Evolutionary conservation across 2,329 filamentous ascomycete genomes (phyloP).

Genomic region (Zopfia rhizophila): DNA sequence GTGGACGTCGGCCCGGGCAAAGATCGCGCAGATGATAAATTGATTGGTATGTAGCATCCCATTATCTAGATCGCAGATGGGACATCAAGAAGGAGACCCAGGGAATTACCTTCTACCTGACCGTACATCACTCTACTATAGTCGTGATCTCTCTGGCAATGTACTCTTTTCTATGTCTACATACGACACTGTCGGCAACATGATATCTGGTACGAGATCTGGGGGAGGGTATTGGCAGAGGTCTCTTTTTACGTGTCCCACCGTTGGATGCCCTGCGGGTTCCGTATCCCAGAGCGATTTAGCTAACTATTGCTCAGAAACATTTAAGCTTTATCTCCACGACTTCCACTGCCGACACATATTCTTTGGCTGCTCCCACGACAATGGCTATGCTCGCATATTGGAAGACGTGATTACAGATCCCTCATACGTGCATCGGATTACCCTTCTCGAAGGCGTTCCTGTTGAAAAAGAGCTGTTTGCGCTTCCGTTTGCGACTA

Average conservation of each 20-base stretch:
- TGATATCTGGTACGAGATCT: not conserved
- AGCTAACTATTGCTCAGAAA: constrained; percentile 52
- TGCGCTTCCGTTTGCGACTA: constrained; percentile 60
- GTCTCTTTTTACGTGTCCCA: not conserved
- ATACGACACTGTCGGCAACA: too few relatives aligned
- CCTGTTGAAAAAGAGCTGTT: constrained; percentile 66
- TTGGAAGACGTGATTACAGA: constrained; percentile 63
- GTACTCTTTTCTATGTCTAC: too few relatives aligned
- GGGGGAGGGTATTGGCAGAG: not conserved
- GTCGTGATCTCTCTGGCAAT: too few relatives aligned
- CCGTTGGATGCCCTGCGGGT: constrained; percentile 6
- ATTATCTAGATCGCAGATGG: too few relatives aligned
- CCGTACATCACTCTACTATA: too few relatives aligned
- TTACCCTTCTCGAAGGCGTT: constrained; percentile 67
- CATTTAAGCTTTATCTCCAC: constrained; percentile 65
- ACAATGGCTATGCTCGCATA: constrained; percentile 64
- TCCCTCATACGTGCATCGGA: constrained; percentile 55
- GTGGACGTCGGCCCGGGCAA: constrained; percentile 59
- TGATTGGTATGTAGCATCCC: constrained; percentile 63
- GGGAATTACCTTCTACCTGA: too few relatives aligned
- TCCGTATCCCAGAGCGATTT: constrained; percentile 1
- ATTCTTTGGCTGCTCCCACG: constrained; percentile 68
- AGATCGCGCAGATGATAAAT: constrained; percentile 58
- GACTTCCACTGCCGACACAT: constrained; percentile 71
- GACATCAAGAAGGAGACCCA: too few relatives aligned